Evolutionary conservation across 139 green algal genomes (phyloP).

Genomic region (Pycnococcus provasolii): DNA sequence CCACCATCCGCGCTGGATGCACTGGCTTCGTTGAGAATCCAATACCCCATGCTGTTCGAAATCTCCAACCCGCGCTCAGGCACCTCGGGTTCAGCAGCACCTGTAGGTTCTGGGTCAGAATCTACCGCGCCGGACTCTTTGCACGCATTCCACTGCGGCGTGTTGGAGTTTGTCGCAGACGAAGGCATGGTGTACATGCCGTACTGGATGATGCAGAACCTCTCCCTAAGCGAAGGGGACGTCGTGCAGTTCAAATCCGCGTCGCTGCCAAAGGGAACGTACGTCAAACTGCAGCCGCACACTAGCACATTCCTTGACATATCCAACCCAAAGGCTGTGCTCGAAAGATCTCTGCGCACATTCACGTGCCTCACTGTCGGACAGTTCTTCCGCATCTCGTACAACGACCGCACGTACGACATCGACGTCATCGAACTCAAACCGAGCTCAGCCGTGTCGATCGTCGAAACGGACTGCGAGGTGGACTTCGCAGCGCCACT

Average conservation of each 20-base stretch:
- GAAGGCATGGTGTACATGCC: slow-evolving; percentile 93
- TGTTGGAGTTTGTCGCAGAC: slow-evolving; percentile 96
- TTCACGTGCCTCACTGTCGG: slow-evolving; percentile 65
- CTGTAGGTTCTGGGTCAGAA: too few relatives aligned
- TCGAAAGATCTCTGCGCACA: slow-evolving; percentile 80
- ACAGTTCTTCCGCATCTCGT: slow-evolving; percentile 82
- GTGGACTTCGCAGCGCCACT: slow-evolving; percentile 92
- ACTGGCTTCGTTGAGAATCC: slow-evolving; percentile 83
- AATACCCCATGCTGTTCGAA: slow-evolving; percentile 98
- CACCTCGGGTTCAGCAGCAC: background rate
- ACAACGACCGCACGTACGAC: slow-evolving; percentile 94
- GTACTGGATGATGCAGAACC: slow-evolving; percentile 98
- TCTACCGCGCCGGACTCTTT: slow-evolving; percentile 15
- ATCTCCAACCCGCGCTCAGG: slow-evolving; percentile 50
- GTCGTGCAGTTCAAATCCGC: slow-evolving; percentile 68
- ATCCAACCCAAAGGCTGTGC: slow-evolving; percentile 88
- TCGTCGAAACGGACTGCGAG: slow-evolving; percentile 89
- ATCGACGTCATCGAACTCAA: slow-evolving; percentile 77
- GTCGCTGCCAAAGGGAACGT: slow-evolving; percentile 80
- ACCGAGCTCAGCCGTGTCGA: slow-evolving; percentile 72
- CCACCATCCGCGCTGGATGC: slow-evolving; percentile 85
- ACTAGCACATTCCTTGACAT: slow-evolving; percentile 95
- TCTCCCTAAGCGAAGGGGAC: slow-evolving; percentile 81
- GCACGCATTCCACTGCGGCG: slow-evolving; percentile 82
- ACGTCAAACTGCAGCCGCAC: slow-evolving; percentile 91